phyloP scores from a whole-genome alignment of 306 rosid genomes.

The Alnus glutinosa region DNA sequence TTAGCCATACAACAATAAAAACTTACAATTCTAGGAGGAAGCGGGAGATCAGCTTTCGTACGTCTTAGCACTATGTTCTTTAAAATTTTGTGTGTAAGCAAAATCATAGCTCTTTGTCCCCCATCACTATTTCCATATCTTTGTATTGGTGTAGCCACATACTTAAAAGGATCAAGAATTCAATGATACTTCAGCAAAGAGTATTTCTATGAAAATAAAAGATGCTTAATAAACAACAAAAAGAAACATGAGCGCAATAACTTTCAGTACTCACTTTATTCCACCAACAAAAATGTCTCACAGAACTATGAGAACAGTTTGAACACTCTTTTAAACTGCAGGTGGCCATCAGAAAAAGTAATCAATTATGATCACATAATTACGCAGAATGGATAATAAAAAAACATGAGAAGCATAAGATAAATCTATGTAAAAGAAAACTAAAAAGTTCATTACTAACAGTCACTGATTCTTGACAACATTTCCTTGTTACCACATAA shows the following conservation, averaged over 20 bases:
- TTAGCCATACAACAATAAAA: slow-evolving; percentile 16
- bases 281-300: slow-evolving; percentile 98
- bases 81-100: slow-evolving; percentile 71
- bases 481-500: neutral
- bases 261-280: slow-evolving; percentile 67
- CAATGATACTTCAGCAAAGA: slow-evolving; percentile 23
- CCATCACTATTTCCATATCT: slow-evolving; percentile 15
- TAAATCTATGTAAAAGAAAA: neutral
- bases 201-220: neutral
- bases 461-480: neutral
- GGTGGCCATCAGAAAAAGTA: slow-evolving; percentile 18
- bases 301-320: slow-evolving; percentile 68
- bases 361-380: slow-evolving; percentile 4
- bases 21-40: slow-evolving; percentile 94
- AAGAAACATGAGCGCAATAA: slow-evolving; percentile 13
- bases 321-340: slow-evolving; percentile 64
- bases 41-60: slow-evolving; percentile 91
- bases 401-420: neutral
- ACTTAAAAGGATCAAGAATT: slow-evolving; percentile 42
- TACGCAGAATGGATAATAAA: neutral
- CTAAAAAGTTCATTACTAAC: neutral
- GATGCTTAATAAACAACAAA: neutral
- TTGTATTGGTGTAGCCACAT: slow-evolving; percentile 70
- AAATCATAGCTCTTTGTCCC: slow-evolving; percentile 74
- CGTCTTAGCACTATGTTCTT: slow-evolving; percentile 75